Percentiles rank a stretch among this genome's conserved stretches.
Conservation (phyloP, 257 asterid species). For the Ophiorrhiza pumila region DNA sequence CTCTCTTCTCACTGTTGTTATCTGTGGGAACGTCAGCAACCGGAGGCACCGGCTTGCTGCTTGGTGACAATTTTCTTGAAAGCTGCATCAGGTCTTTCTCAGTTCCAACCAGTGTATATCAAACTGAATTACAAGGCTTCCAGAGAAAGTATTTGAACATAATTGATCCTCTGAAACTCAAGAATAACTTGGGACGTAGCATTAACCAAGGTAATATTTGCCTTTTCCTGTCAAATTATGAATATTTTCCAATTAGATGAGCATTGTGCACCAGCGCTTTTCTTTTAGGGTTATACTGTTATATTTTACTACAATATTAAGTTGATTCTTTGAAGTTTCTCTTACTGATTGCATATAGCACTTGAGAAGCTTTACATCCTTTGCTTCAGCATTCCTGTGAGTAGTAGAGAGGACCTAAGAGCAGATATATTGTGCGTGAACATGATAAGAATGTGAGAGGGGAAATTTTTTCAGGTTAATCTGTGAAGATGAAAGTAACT, state of each 20-base stretch:
- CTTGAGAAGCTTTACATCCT: background rate
- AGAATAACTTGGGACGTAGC: slow-evolving; percentile 18
- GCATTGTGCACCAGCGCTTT: background rate
- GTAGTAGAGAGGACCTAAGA: background rate
- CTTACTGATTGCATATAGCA: background rate
- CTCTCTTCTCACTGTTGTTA: background rate
- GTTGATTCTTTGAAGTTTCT: background rate
- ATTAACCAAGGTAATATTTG: slow-evolving; percentile 5
- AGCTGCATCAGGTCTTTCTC: background rate
- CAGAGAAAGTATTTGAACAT: slow-evolving; percentile 2
- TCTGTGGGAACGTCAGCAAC: background rate
- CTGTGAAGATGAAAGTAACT: background rate
- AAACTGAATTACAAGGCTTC: background rate
- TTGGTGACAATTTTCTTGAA: background rate
- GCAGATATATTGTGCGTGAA: background rate
- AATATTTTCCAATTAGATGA: background rate
- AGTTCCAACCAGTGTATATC: background rate
- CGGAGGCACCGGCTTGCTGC: background rate
- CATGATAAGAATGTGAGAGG: background rate
- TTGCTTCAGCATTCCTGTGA: background rate
- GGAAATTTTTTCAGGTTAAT: background rate
- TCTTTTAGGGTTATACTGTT: background rate
- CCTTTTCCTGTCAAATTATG: background rate
- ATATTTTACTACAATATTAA: background rate
- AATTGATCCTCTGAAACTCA: slow-evolving; percentile 14